These are phyloP conservation scores for Nymphaea colorata DNA, from an alignment of 164 flowering plant genomes.

Conservation along the genomic window DNA sequence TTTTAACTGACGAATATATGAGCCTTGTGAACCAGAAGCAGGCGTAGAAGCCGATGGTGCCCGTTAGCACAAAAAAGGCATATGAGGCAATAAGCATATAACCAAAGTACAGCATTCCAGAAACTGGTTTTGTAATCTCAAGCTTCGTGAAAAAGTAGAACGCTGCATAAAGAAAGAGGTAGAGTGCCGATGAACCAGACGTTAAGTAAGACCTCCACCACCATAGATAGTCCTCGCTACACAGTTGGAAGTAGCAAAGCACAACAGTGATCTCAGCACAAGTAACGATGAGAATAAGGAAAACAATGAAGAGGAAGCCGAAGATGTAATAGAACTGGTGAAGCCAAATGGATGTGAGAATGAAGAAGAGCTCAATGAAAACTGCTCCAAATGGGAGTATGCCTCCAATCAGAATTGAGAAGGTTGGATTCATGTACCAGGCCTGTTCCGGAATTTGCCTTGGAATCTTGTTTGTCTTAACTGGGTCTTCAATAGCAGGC, in stretches of 20 bases:
- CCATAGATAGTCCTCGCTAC: conserved; percentile 13
- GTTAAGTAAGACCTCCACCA: conserved; percentile 13
- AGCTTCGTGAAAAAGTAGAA: conserved; percentile 11
- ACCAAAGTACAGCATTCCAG: conserved; percentile 11
- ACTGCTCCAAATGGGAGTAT: conserved; percentile 3
- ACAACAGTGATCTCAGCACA: conserved; percentile 5
- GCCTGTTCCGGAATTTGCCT: conserved; percentile 8
- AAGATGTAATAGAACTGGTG: conserved; percentile 4
- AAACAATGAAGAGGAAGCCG: conserved; percentile 4
- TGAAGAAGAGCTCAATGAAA: conserved; percentile 7
- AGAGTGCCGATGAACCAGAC: conserved; percentile 9
- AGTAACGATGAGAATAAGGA: conserved; percentile 1
- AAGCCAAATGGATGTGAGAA: conserved; percentile 1
- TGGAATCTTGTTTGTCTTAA: conserved; percentile 11
- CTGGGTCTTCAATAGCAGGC: conserved; percentile 9
- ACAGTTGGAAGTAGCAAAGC: conserved; percentile 8
- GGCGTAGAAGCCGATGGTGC: conserved; percentile 1
- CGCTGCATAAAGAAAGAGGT: conserved; percentile 9
- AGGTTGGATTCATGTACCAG: conserved; percentile 5
- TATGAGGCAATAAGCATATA: conserved; percentile 8
- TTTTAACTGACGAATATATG: conserved; percentile 4
- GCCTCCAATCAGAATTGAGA: conserved; percentile 1
- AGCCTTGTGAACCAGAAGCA: conserved; percentile 6
- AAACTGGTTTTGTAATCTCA: conserved; percentile 10
- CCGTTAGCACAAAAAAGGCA: conserved; percentile 2